These are phyloP conservation scores for Apiosordaria backusii DNA, from an alignment of 495 filamentous ascomycete genomes.

Conservation along the genomic window DNA sequence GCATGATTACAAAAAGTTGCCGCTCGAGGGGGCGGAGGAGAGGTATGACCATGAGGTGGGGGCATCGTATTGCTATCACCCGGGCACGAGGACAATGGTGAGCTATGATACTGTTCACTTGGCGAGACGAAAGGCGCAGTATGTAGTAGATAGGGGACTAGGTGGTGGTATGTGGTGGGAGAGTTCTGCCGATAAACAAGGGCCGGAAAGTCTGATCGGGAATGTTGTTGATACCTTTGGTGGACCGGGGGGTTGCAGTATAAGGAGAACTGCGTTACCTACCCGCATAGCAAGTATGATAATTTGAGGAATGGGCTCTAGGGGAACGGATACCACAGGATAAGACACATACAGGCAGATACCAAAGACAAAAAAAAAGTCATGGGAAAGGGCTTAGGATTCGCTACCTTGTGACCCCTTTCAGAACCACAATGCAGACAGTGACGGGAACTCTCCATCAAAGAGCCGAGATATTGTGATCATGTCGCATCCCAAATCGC, in stretches of 20 bases:
- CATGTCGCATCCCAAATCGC: slow-evolving; percentile 31
- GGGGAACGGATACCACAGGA: slow-evolving; percentile 33
- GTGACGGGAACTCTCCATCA: neutral
- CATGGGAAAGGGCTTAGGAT: neutral
- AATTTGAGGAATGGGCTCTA: slow-evolving; percentile 64
- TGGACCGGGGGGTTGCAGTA: slow-evolving; percentile 54
- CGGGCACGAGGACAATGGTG: slow-evolving; percentile 57
- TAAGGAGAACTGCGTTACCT: slow-evolving; percentile 63
- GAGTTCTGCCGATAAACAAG: slow-evolving; percentile 71
- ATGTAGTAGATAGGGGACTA: slow-evolving; percentile 59
- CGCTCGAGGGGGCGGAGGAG: slow-evolving; percentile 52
- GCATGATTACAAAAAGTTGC: slow-evolving; percentile 78
- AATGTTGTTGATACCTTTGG: slow-evolving; percentile 60
- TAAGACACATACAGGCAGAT: slow-evolving; percentile 5
- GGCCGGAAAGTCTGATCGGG: slow-evolving; percentile 64
- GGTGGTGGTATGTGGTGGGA: slow-evolving; percentile 99
- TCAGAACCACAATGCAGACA: neutral
- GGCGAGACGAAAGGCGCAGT: slow-evolving; percentile 65
- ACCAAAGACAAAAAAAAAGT: neutral
- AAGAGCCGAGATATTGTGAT: slow-evolving; percentile 10
- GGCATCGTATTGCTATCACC: slow-evolving; percentile 72
- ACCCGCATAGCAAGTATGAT: slow-evolving; percentile 75
- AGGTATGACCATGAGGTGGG: slow-evolving; percentile 49
- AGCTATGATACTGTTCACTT: slow-evolving; percentile 74
- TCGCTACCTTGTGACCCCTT: slow-evolving; percentile 6